Conservation (phyloP, 257 asterid species). For the Nicotiana attenuata region DNA sequence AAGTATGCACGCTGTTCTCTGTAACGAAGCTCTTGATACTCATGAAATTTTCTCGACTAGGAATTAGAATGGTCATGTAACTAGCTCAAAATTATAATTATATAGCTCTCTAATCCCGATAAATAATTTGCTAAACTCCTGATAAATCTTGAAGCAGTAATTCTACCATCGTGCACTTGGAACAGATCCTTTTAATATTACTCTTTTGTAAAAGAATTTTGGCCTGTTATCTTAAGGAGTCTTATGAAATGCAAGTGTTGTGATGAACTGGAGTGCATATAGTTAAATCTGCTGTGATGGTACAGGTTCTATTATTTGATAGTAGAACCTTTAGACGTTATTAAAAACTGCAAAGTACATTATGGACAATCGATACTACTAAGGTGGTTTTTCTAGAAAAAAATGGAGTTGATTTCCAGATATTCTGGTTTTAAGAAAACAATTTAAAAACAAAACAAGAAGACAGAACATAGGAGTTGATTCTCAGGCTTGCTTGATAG, state of each 20-base stretch:
- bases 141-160: background rate
- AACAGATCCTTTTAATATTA: background rate
- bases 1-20: background rate
- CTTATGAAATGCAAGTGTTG: background rate
- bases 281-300: background rate
- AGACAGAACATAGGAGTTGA: background rate
- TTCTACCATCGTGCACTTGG: background rate
- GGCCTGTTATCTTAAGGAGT: background rate
- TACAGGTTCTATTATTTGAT: background rate
- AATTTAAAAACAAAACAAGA: background rate
- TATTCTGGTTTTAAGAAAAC: background rate
- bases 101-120: background rate
- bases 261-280: background rate
- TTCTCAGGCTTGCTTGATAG: background rate
- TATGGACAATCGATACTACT: background rate
- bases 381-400: background rate
- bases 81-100: background rate
- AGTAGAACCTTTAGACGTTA: background rate
- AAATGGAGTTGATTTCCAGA: background rate
- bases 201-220: background rate
- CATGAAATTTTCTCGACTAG: background rate
- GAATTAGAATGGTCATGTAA: background rate
- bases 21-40: background rate
- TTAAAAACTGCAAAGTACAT: background rate
- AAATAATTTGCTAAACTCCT: background rate